Evolutionary conservation across 2,329 filamentous ascomycete species (phyloP), one percentile per base, ranked within the genome.

Genomic region (Ceratocystis cacaofunesta): DNA sequence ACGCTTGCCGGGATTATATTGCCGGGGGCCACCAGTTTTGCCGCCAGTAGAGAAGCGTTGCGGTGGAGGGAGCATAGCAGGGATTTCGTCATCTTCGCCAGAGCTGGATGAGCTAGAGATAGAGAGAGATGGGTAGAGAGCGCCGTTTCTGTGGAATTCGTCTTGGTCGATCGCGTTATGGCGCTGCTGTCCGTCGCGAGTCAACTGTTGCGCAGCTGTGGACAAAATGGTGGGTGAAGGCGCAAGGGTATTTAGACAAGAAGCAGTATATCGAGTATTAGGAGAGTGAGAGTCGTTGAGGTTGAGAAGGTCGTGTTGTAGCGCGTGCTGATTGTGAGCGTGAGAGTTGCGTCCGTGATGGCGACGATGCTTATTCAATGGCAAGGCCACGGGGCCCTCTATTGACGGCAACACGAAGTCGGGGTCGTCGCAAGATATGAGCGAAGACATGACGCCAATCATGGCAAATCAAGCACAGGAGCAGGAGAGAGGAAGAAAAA

Each of bases 391-490:
- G 5, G 64, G 32, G 46, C 50, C 41, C 32, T 65, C 64, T 44
- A 65, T 55, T 32, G 64, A 65, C 32, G 64, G 64, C 7, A 65
- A n/a, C 10, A 61, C 55, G 36, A 50, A 46, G 61, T 62, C 64
- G 32, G 58, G 64, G 64, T 65, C 64, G 58, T 43, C 41, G 52
- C 46, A 43, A 17, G 64, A 44, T 22, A 19, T n/a, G 50, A 57
- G 46, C 46, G 58, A 57, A 46, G 28, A 52, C 64, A 65, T 65
- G 61, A 65, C 52, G 44, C 58, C 28, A 22, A 55, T 36, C 22
- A 62, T 65, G 55, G 55, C 55, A 58, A n/a, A n/a, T 8, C 28
- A 12, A 58, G 28, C 30, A 15, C 1, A 36, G 17, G 19, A 55
- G 3, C 12, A 15, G 8, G 55, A 58, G 15, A 41, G 55, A 36